Evolutionary conservation across 306 rosid genomes (phyloP).

Genomic region (Cucumis melo): DNA sequence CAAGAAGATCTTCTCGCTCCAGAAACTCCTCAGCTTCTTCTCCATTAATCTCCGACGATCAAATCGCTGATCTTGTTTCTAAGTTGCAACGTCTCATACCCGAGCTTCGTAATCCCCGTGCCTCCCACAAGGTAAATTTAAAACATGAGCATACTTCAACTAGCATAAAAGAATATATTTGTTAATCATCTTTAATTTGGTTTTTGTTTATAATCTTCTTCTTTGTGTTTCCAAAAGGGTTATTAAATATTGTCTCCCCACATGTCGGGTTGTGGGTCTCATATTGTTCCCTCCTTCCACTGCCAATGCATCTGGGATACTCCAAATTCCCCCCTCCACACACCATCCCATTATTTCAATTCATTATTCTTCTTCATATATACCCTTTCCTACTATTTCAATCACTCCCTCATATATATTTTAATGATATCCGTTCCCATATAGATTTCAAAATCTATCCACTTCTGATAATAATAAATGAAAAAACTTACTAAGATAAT

Average conservation of each 20-base stretch:
- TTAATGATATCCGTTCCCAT: no score
- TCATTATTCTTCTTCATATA: not conserved
- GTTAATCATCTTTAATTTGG: no score
- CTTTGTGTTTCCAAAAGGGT: no score
- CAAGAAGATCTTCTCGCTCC: slow-evolving; percentile 64
- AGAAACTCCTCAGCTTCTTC: slow-evolving; percentile 30
- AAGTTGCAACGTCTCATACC: slow-evolving; percentile 82
- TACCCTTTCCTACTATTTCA: no score
- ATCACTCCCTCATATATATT: no score
- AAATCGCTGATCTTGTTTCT: slow-evolving; percentile 74
- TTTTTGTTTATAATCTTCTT: no score
- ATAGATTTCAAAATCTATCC: no score
- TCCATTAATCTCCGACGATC: slow-evolving; percentile 53
- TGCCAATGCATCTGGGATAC: not conserved
- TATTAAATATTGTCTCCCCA: not conserved
- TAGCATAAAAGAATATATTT: no score
- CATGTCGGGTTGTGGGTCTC: slow-evolving; percentile 6
- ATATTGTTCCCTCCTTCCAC: not conserved
- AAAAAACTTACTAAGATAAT: no score
- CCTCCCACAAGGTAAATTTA: slow-evolving; percentile 50
- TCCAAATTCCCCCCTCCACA: not conserved
- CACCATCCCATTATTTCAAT: not conserved
- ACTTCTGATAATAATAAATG: no score
- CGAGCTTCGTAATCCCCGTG: slow-evolving; percentile 46
- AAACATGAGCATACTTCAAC: no score